Evolutionary conservation across 306 rosid genomes (phyloP).

Genomic region (Cucumis hystrix): DNA sequence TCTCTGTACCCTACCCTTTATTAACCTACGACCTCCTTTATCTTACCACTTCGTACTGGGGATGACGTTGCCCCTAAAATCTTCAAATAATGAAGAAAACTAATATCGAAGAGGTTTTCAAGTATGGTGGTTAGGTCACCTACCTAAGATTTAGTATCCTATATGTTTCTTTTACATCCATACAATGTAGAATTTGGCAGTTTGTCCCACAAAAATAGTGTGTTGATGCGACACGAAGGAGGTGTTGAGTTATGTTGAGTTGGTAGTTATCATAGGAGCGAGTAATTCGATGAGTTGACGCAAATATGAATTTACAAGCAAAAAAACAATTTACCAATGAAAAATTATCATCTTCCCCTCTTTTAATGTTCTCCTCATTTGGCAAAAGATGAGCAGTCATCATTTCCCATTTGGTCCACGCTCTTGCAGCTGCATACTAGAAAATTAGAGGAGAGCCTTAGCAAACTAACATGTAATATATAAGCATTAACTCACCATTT

Average conservation of each 20-base stretch:
- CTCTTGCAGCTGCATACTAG: constrained; percentile 94
- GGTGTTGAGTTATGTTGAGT: no score
- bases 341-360: constrained; percentile 69
- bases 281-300: no score
- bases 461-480: not conserved
- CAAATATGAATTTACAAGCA: not conserved
- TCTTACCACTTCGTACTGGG: not conserved
- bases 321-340: constrained; percentile 47
- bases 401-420: constrained; percentile 99
- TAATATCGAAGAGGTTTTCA: not conserved
- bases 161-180: no score
- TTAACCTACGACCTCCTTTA: not conserved
- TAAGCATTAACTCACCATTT: not conserved
- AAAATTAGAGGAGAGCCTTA: constrained; percentile 13
- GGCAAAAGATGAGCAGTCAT: constrained; percentile 84
- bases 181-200: no score
- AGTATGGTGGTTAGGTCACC: no score
- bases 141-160: no score
- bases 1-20: not conserved
- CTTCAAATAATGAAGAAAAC: not conserved
- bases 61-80: not conserved
- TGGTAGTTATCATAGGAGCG: no score
- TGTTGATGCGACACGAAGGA: not conserved
- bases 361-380: constrained; percentile 64
- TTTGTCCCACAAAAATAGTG: no score